Percentiles rank a stretch among this genome's conserved stretches.
phyloP scores from a whole-genome alignment of 345 rosid species.

The Brassica cretica region DNA sequence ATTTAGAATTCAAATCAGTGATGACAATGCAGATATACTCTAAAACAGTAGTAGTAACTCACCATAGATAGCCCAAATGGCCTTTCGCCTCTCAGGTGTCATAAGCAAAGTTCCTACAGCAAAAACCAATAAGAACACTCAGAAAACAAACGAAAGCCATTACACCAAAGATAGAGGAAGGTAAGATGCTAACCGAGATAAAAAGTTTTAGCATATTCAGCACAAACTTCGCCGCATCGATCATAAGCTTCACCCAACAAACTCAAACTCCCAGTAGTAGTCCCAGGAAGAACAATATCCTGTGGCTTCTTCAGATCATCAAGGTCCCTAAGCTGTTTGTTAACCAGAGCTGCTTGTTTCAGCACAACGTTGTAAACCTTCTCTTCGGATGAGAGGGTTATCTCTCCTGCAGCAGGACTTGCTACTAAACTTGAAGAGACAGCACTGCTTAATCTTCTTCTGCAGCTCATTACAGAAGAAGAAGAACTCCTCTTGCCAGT shows the following conservation, averaged over 20 bases:
- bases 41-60: conserved; percentile 24
- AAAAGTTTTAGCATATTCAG: conserved; percentile 82
- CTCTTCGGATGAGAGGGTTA: conserved; percentile 70
- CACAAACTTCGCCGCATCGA: conserved; percentile 80
- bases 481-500: conserved; percentile 10
- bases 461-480: conserved; percentile 6
- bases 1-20: not conserved
- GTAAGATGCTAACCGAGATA: conserved; percentile 57
- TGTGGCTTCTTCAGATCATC: conserved; percentile 53
- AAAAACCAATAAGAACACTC: not conserved
- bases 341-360: conserved; percentile 83
- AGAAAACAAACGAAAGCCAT: conserved; percentile 2
- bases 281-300: conserved; percentile 50
- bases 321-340: conserved; percentile 51
- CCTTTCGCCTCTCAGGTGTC: conserved; percentile 68
- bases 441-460: conserved; percentile 20
- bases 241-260: conserved; percentile 75
- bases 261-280: conserved; percentile 40
- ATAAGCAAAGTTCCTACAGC: conserved; percentile 67
- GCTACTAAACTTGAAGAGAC: conserved; percentile 53
- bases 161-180: too few species aligned
- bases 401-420: conserved; percentile 53
- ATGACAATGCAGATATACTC: not conserved
- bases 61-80: conserved; percentile 85
- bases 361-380: conserved; percentile 79